A percentile compares a stretch with the other conserved stretches of the same genome.
Conservation (phyloP, 257 asterid species). For the Linaria vulgaris region DNA sequence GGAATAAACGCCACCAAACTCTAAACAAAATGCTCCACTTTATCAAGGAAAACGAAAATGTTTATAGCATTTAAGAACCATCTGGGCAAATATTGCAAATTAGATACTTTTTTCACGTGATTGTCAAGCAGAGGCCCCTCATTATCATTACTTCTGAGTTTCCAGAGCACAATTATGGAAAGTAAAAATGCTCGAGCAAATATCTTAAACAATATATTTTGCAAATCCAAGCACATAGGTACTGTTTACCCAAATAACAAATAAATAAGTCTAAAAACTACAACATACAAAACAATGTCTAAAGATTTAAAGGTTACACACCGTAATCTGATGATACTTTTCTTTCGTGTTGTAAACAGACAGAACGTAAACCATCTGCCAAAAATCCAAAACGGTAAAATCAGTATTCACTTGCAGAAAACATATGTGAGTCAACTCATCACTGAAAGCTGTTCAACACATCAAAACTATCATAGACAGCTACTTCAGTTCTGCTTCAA, state of each 20-base stretch:
- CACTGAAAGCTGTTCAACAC: not conserved
- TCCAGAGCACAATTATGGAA: not conserved
- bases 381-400: constrained; percentile 29
- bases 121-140: constrained; percentile 3
- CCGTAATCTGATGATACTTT: constrained; percentile 63
- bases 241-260: too few species aligned
- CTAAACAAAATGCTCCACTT: constrained; percentile 16
- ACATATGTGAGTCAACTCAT: constrained; percentile 21
- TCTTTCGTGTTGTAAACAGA: constrained; percentile 90
- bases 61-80: constrained; percentile 4
- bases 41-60: not conserved
- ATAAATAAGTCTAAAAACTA: constrained; percentile 19
- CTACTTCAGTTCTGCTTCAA: constrained; percentile 1
- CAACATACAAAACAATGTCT: constrained; percentile 8
- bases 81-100: not conserved
- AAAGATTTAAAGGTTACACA: constrained; percentile 30
- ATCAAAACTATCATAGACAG: constrained; percentile 1
- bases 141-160: constrained; percentile 14
- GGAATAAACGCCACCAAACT: constrained; percentile 6
- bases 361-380: constrained; percentile 88
- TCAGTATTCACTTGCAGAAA: constrained; percentile 22
- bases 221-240: constrained; percentile 12
- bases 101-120: constrained; percentile 19
- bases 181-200: constrained; percentile 12
- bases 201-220: constrained; percentile 3